phyloP scores from a whole-genome alignment of 2,329 filamentous ascomycete genomes.

The Stemphylium vesicarium region DNA sequence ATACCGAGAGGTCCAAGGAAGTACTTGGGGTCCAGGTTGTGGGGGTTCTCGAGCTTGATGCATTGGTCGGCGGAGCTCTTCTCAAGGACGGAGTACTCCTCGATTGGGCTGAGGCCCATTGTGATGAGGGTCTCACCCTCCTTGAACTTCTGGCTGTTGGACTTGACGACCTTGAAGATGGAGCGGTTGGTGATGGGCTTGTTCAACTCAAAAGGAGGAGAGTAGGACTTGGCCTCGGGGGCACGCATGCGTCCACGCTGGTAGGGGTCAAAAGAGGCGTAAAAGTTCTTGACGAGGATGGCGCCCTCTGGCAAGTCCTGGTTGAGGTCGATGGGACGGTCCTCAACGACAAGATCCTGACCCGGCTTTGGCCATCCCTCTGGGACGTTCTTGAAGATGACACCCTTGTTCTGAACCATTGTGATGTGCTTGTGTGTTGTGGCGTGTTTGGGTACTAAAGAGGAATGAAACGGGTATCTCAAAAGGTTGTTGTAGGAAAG shows the following conservation, averaged over 20 bases:
- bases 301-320: conserved; percentile 66
- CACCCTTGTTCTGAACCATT: conserved; percentile 72
- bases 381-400: conserved; percentile 76
- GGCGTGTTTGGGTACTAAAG: not conserved
- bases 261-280: conserved; percentile 83
- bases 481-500: conserved; percentile 2
- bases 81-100: conserved; percentile 70
- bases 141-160: conserved; percentile 67
- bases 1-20: conserved; percentile 81
- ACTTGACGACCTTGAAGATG: conserved; percentile 74
- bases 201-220: conserved; percentile 65
- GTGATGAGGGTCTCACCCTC: conserved; percentile 71
- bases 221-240: conserved; percentile 69
- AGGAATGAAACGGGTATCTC: conserved; percentile 4
- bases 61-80: conserved; percentile 54
- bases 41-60: conserved; percentile 70
- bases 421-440: conserved; percentile 24
- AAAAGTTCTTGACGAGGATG: conserved; percentile 72
- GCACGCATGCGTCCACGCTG: conserved; percentile 79
- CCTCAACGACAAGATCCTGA: conserved; percentile 72
- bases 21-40: conserved; percentile 67
- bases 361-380: conserved; percentile 71
- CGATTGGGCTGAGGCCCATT: conserved; percentile 59
- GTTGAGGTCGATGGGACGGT: conserved; percentile 70
- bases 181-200: conserved; percentile 68